phyloP scores from a whole-genome alignment of 306 rosid species.

The Clitoria ternatea region DNA sequence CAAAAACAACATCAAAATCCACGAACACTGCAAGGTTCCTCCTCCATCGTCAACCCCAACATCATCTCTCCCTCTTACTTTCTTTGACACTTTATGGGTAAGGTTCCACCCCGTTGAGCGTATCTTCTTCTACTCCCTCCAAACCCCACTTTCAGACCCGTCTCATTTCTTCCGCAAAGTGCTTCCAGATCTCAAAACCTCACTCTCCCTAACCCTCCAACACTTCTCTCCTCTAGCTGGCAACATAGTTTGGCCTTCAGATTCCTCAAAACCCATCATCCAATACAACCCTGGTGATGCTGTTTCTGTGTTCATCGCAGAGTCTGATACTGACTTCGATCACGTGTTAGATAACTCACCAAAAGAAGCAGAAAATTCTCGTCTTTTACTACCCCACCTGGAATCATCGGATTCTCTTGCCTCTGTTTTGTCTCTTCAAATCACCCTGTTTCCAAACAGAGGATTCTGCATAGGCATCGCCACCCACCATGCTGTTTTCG shows the following conservation, averaged over 20 bases:
- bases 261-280: constrained; percentile 38
- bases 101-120: constrained; percentile 41
- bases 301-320: constrained; percentile 44
- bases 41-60: constrained; percentile 8
- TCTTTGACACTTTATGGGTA: constrained; percentile 44
- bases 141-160: constrained; percentile 7
- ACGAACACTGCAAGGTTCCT: background rate
- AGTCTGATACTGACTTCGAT: constrained; percentile 35
- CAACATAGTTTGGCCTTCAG: constrained; percentile 38
- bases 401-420: constrained; percentile 16
- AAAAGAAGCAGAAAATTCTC: constrained; percentile 17
- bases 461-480: constrained; percentile 48
- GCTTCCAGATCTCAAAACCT: constrained; percentile 44
- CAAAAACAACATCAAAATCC: constrained; percentile 10
- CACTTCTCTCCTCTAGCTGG: constrained; percentile 52
- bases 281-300: constrained; percentile 32
- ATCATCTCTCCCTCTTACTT: constrained; percentile 31
- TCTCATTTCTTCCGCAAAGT: constrained; percentile 11
- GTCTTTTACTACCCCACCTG: constrained; percentile 43
- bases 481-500: constrained; percentile 46
- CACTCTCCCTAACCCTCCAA: constrained; percentile 57
- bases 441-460: constrained; percentile 42
- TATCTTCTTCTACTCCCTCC: constrained; percentile 41
- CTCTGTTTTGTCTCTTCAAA: constrained; percentile 38
- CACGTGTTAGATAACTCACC: constrained; percentile 11